phyloP scores from a whole-genome alignment of 139 green algal species.

The Haematococcus sp. region DNA sequence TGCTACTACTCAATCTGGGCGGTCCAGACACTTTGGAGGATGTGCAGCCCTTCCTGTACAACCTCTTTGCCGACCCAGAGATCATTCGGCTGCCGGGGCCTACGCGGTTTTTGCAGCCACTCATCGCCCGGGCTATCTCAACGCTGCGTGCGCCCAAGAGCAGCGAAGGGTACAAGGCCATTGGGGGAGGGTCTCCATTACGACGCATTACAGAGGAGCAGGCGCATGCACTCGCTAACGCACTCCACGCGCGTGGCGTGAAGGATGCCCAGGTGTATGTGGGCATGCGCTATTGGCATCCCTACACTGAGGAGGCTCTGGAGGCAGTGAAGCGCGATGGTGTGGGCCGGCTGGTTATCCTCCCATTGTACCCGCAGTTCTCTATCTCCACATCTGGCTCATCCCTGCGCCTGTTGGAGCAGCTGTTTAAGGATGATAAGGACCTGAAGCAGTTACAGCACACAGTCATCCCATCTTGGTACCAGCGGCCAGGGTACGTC shows the following conservation, averaged over 20 bases:
- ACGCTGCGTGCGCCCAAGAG: slow-evolving; percentile 85
- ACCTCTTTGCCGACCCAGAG: slow-evolving; percentile 96
- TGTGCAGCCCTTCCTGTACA: slow-evolving; percentile 98
- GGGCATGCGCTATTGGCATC: slow-evolving; percentile 99
- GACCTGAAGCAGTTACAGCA: slow-evolving; percentile 63
- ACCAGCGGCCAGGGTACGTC: slow-evolving; percentile 91
- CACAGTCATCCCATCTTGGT: slow-evolving; percentile 90
- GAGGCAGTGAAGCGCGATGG: slow-evolving; percentile 86
- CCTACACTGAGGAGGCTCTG: slow-evolving; percentile 96
- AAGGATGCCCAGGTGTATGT: slow-evolving; percentile 82
- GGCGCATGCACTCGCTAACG: slow-evolving; percentile 64
- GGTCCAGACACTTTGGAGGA: slow-evolving; percentile 95
- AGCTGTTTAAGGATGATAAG: slow-evolving; percentile 56
- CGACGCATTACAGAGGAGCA: slow-evolving; percentile 92
- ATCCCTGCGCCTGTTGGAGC: slow-evolving; percentile 85
- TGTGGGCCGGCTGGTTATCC: slow-evolving; percentile 83
- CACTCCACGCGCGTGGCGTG: slow-evolving; percentile 51
- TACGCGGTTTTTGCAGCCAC: slow-evolving; percentile 77
- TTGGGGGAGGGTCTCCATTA: slow-evolving; percentile 94
- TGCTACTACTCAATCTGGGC: slow-evolving; percentile 97
- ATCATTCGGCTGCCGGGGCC: slow-evolving; percentile 82
- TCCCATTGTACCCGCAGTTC: slow-evolving; percentile 96
- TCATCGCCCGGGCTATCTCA: slow-evolving; percentile 83
- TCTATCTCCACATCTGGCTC: slow-evolving; percentile 93
- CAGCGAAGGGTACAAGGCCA: slow-evolving; percentile 87